Evolutionary conservation across 345 rosid species (phyloP).

Genomic region (Salix arbutifolia): DNA sequence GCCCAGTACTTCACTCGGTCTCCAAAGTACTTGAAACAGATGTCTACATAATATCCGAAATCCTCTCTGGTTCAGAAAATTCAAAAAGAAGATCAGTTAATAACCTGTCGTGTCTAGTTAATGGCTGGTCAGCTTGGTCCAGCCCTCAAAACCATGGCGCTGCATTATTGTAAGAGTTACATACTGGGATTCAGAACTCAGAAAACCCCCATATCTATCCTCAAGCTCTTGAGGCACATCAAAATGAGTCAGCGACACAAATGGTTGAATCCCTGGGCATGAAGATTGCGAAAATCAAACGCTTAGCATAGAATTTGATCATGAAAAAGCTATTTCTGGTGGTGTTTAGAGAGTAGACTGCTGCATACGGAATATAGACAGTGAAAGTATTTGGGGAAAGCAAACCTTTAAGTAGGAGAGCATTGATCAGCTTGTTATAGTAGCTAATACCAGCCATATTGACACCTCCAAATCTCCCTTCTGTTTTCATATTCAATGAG

Average conservation of each 20-base stretch:
- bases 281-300: not conserved
- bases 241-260: conserved; percentile 16
- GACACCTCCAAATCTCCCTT: conserved; percentile 19
- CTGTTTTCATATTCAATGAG: not conserved
- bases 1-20: conserved; percentile 24
- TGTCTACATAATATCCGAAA: conserved; percentile 18
- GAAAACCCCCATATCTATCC: conserved; percentile 17
- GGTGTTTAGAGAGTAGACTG: not conserved
- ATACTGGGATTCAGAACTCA: conserved; percentile 19
- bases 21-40: conserved; percentile 20
- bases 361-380: not conserved
- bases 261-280: conserved; percentile 14
- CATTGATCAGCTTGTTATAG: conserved; percentile 18
- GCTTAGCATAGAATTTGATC: too few species aligned
- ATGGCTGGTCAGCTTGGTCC: not conserved
- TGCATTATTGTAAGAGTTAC: not conserved
- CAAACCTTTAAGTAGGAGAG: conserved; percentile 14
- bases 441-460: conserved; percentile 18
- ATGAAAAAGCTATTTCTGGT: not conserved
- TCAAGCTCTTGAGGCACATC: conserved; percentile 21
- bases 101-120: not conserved
- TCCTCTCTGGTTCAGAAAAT: conserved; percentile 16
- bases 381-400: not conserved
- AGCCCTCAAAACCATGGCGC: too few species aligned
- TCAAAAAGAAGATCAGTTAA: not conserved